Evolutionary conservation across 2,329 filamentous ascomycete genomes (phyloP).

Genomic region (Tetracladium maxilliforme): DNA sequence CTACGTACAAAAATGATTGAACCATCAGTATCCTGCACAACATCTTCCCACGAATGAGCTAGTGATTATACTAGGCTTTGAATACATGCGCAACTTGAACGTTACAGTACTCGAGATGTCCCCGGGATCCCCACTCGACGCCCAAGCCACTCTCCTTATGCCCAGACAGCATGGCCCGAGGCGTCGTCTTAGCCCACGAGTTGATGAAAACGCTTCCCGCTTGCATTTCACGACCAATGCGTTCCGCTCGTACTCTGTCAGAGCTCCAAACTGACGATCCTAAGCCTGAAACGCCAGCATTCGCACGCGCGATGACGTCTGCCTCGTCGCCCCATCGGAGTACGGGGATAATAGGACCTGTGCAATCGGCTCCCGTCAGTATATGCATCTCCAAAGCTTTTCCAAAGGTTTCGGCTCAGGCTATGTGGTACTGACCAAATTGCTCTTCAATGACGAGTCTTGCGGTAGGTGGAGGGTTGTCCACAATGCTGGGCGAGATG

Average conservation of each 20-base stretch:
- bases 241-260: slow-evolving; percentile 29
- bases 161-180: slow-evolving; percentile 20
- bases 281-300: slow-evolving; percentile 31
- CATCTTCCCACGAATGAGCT: too few relatives aligned
- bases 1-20: too few relatives aligned
- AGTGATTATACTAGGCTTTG: too few relatives aligned
- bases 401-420: too few relatives aligned
- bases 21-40: too few relatives aligned
- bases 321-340: slow-evolving; percentile 27
- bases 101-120: slow-evolving; percentile 13
- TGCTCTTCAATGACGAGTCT: too few relatives aligned
- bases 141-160: slow-evolving; percentile 18
- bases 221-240: slow-evolving; percentile 29
- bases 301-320: slow-evolving; percentile 29
- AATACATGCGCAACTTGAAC: slow-evolving; percentile 3
- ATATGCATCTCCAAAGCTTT: too few relatives aligned
- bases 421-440: too few relatives aligned
- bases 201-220: slow-evolving; percentile 43
- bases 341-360: slow-evolving; percentile 29
- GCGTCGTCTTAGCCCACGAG: slow-evolving; percentile 27
- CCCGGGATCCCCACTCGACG: slow-evolving; percentile 13
- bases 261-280: slow-evolving; percentile 36
- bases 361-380: slow-evolving; percentile 37
- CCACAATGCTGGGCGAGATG: too few relatives aligned
- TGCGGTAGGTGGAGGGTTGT: too few relatives aligned